A percentile compares a stretch with the other conserved stretches of the same genome.
Conservation (phyloP, 2,329 filamentous ascomycete genomes). For the Lachnellula willkommii region DNA sequence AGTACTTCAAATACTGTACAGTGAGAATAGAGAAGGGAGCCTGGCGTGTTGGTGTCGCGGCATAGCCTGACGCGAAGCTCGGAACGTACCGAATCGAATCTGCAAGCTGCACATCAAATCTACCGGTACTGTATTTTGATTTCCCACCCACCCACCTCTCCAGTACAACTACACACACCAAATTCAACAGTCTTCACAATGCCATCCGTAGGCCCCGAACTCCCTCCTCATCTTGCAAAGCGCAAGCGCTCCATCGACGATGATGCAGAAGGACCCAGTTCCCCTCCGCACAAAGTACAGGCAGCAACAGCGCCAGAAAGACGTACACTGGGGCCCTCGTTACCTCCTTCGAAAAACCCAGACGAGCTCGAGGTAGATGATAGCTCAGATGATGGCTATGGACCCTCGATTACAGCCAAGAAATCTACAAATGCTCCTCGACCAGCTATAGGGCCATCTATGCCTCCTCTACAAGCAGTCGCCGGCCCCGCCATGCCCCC, state of each 20-base stretch:
- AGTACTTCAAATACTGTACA: neutral
- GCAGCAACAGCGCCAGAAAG: conserved; percentile 20
- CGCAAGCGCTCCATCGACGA: conserved; percentile 52
- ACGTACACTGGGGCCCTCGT: conserved; percentile 22
- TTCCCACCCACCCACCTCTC: neutral
- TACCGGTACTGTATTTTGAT: neutral
- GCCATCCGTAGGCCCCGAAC: conserved; percentile 53
- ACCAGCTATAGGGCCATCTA: neutral
- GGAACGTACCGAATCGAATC: neutral
- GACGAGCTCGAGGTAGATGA: conserved; percentile 45
- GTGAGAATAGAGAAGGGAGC: neutral
- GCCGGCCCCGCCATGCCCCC: conserved; percentile 30
- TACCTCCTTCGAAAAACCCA: conserved; percentile 34
- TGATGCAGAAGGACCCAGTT: conserved; percentile 31
- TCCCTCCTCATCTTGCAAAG: conserved; percentile 63
- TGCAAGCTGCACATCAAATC: conserved; percentile 5
- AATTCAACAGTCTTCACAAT: conserved; percentile 14
- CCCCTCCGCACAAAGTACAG: conserved; percentile 42
- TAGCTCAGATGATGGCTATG: conserved; percentile 35
- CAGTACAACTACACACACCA: conserved; percentile 1
- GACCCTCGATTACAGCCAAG: conserved; percentile 15
- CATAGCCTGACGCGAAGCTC: conserved; percentile 8
- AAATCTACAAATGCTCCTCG: conserved; percentile 1
- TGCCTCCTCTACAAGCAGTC: neutral
- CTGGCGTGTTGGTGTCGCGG: conserved; percentile 9